Evolutionary conservation across 2,329 filamentous ascomycete genomes (phyloP).

Genomic region (Allantophomopsis lycopodina): DNA sequence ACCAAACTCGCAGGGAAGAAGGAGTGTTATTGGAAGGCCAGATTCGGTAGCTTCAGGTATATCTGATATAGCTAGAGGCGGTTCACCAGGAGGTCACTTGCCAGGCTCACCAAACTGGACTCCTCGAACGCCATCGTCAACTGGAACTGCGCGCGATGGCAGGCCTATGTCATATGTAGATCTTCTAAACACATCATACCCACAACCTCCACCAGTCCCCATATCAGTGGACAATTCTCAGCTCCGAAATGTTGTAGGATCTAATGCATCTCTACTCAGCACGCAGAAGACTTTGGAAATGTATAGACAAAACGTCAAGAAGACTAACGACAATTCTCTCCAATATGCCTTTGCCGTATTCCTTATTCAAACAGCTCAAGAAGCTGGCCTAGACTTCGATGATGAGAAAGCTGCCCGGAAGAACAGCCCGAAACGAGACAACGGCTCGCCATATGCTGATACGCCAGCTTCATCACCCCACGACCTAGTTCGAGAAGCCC

Average conservation of each 20-base stretch:
- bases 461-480: slow-evolving; percentile 37
- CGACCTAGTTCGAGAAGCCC: slow-evolving; percentile 73
- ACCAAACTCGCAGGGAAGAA: slow-evolving; percentile 37
- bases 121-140: slow-evolving; percentile 14
- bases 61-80: slow-evolving; percentile 55
- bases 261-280: slow-evolving; percentile 81
- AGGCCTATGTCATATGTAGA: slow-evolving; percentile 26
- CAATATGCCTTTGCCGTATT: slow-evolving; percentile 97
- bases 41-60: slow-evolving; percentile 63
- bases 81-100: slow-evolving; percentile 31
- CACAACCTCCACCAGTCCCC: slow-evolving; percentile 18
- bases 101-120: slow-evolving; percentile 14
- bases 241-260: slow-evolving; percentile 66
- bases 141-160: slow-evolving; percentile 11
- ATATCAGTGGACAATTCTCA: slow-evolving; percentile 61
- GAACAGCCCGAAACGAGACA: slow-evolving; percentile 31
- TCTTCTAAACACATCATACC: slow-evolving; percentile 35
- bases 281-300: slow-evolving; percentile 92
- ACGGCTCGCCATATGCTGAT: slow-evolving; percentile 31
- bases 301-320: slow-evolving; percentile 95
- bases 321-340: slow-evolving; percentile 78
- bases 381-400: slow-evolving; percentile 47
- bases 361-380: slow-evolving; percentile 78
- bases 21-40: slow-evolving; percentile 52
- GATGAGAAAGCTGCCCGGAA: slow-evolving; percentile 17